Percentiles rank a stretch among this genome's conserved stretches.
Conservation (phyloP, 768 basidiomycete genomes). For the Leccinum rimulosum region DNA sequence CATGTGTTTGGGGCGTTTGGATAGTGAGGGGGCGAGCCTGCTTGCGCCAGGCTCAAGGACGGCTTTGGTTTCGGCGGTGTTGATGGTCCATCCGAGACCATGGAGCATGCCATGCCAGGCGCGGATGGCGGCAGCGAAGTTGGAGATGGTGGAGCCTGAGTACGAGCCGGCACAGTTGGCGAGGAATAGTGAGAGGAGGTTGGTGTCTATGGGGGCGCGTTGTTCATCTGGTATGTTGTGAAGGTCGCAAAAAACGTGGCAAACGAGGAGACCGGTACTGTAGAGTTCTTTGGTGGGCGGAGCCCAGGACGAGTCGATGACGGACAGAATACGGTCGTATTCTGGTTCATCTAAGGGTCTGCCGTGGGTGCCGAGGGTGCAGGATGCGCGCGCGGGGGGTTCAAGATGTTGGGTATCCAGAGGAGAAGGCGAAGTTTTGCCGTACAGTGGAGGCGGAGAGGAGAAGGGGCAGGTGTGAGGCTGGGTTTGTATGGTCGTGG, state of each 20-base stretch:
- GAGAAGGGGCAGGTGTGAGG: no score
- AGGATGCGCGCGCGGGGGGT: no score
- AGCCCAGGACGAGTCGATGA: no score
- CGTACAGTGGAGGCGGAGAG: no score
- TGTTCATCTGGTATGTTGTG: conserved; percentile 32
- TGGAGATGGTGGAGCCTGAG: not conserved
- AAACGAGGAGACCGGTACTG: conserved; percentile 36
- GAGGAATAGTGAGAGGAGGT: conserved; percentile 31
- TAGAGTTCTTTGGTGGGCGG: conserved; percentile 34
- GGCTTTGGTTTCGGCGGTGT: not conserved
- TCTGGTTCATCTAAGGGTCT: no score
- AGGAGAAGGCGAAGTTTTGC: no score
- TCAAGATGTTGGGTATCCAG: no score
- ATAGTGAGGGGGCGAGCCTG: not conserved
- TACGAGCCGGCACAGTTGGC: conserved; percentile 26
- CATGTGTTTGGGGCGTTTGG: not conserved
- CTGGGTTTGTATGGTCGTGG: no score
- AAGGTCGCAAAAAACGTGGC: conserved; percentile 41
- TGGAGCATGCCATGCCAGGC: not conserved
- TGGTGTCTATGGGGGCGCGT: conserved; percentile 11
- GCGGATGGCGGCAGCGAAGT: not conserved
- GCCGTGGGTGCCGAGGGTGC: no score
- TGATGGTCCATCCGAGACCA: not conserved
- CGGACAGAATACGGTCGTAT: no score
- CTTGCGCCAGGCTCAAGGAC: not conserved